Conservation (phyloP, 164 flowering plant species). For the Vitis rupestris region DNA sequence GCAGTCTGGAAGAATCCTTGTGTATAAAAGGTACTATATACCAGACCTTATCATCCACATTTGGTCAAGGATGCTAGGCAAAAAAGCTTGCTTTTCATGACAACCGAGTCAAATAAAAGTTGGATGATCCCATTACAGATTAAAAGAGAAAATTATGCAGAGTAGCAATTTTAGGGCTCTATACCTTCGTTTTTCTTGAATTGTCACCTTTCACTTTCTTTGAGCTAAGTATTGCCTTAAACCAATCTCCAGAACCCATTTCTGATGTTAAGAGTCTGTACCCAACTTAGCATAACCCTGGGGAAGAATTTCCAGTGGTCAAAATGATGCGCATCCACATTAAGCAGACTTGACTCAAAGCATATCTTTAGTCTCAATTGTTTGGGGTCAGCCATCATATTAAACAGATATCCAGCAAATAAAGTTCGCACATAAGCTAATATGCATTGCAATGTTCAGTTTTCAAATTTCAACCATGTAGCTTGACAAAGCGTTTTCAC, state of each 20-base stretch:
- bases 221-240: constrained; percentile 58
- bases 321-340: neutral
- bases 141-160: constrained; percentile 2
- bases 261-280: constrained; percentile 1
- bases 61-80: no score
- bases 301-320: neutral
- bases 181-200: constrained; percentile 53
- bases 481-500: no score
- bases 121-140: neutral
- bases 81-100: no score
- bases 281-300: constrained; percentile 30
- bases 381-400: no score
- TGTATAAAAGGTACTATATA: no score
- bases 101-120: neutral
- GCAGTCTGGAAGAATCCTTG: no score
- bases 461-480: no score
- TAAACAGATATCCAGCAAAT: no score
- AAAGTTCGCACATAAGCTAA: no score
- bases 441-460: no score
- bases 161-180: neutral
- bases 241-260: constrained; percentile 90
- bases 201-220: constrained; percentile 59
- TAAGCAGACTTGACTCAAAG: neutral
- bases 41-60: no score
- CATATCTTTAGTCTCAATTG: no score